Conservation (phyloP, 2,329 filamentous ascomycete genomes). For the Colletotrichum nymphaeae region DNA sequence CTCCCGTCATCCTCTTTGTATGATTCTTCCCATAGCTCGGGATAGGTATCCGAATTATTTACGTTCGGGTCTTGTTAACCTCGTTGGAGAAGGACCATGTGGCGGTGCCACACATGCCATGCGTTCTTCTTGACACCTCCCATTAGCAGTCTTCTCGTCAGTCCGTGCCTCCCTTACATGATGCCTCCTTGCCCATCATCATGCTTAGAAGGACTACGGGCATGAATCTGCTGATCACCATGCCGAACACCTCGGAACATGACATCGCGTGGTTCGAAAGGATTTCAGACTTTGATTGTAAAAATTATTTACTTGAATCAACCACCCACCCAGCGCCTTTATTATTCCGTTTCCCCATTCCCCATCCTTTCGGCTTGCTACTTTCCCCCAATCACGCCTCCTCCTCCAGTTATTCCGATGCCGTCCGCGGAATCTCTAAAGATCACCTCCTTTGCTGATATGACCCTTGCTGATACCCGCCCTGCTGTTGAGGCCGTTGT, state of each 20-base stretch:
- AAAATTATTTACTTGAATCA: conserved; percentile 22
- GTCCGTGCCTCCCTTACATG: not conserved
- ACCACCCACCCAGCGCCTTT: not conserved
- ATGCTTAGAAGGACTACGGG: not conserved
- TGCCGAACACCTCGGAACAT: not conserved
- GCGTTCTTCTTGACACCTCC: not conserved
- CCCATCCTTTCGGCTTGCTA: too few species aligned
- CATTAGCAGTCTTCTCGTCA: not conserved
- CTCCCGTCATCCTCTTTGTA: not conserved
- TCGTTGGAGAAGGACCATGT: not conserved
- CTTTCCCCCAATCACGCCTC: not conserved
- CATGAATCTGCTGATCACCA: not conserved
- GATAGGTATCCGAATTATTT: not conserved
- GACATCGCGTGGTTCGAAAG: not conserved
- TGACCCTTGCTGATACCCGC: not conserved
- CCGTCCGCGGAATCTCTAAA: not conserved
- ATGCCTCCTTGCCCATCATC: not conserved
- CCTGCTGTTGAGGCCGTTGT: conserved; percentile 8
- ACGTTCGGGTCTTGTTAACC: too few species aligned
- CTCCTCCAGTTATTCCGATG: not conserved
- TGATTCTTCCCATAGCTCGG: not conserved
- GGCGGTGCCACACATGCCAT: not conserved
- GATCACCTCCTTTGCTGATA: conserved; percentile 13
- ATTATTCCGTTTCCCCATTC: conserved; percentile 5
- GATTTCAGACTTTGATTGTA: conserved; percentile 11